phyloP scores from a whole-genome alignment of 176 grass and related monocot species.

The Carex pumila region DNA sequence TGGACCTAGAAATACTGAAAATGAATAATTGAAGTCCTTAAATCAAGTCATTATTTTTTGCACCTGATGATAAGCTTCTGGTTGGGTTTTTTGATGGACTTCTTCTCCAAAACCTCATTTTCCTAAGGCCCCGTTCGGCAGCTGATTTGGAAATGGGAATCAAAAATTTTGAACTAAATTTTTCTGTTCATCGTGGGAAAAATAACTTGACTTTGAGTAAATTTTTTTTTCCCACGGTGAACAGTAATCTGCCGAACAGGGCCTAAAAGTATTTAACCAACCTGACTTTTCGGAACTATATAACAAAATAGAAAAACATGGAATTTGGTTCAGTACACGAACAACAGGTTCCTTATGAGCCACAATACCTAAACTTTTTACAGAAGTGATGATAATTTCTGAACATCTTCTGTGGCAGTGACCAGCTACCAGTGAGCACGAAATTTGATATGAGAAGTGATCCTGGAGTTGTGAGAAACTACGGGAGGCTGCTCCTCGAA shows the following conservation, averaged over 20 bases:
- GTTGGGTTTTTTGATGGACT: not conserved
- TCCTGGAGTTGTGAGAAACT: conserved; percentile 94
- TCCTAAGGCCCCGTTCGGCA: too few species aligned
- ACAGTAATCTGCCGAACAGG: too few species aligned
- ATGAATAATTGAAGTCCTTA: not conserved
- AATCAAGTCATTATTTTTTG: not conserved
- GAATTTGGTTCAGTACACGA: not conserved
- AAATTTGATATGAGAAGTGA: conserved; percentile 97
- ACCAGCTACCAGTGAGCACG: conserved; percentile 87
- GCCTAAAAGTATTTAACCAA: not conserved
- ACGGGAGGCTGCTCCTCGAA: conserved; percentile 80
- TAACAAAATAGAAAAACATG: not conserved
- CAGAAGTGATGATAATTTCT: not conserved
- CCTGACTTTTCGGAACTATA: not conserved
- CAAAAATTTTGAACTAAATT: too few species aligned
- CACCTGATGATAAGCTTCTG: not conserved
- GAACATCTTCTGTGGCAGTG: conserved; percentile 50
- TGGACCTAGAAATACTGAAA: not conserved
- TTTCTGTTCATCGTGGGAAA: too few species aligned
- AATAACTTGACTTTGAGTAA: too few species aligned
- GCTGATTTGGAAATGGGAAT: too few species aligned
- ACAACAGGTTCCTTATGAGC: not conserved
- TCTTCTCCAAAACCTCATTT: not conserved
- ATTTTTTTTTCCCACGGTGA: too few species aligned
- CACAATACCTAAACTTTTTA: not conserved